A percentile compares a stretch with the other conserved stretches of the same genome.
Evolutionary conservation across 192 early-diverging fungal species (phyloP).

Genomic region (Jimgerdemannia lactiflua): DNA sequence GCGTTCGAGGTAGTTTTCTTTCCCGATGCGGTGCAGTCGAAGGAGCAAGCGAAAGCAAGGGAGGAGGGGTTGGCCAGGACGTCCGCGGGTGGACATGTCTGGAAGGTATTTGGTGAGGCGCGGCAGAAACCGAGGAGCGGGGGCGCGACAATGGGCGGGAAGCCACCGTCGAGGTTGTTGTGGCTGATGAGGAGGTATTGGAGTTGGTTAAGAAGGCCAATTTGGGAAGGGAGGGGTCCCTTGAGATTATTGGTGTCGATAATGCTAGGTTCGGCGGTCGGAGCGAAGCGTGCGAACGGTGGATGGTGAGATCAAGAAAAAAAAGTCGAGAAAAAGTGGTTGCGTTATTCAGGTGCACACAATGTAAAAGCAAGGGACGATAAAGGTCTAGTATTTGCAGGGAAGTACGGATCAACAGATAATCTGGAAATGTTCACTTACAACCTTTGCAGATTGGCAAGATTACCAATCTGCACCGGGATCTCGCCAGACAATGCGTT

Average conservation of each 20-base stretch:
- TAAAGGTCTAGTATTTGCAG: not conserved
- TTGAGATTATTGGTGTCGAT: slow-evolving; percentile 19
- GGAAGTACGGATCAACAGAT: not conserved
- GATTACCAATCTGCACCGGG: slow-evolving; percentile 14
- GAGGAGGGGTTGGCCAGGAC: slow-evolving; percentile 12
- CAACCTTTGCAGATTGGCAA: slow-evolving; percentile 20
- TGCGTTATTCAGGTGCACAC: too few species aligned
- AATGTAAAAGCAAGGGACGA: not conserved
- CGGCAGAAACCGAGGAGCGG: slow-evolving; percentile 14
- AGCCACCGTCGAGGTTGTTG: slow-evolving; percentile 22
- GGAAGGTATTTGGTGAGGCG: slow-evolving; percentile 23
- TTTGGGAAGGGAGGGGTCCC: slow-evolving; percentile 17
- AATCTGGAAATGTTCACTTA: slow-evolving; percentile 12
- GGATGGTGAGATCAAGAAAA: not conserved
- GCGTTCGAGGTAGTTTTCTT: too few species aligned
- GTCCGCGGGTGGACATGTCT: slow-evolving; percentile 14
- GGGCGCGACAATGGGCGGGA: slow-evolving; percentile 25
- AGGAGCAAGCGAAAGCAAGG: slow-evolving; percentile 26
- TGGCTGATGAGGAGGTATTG: slow-evolving; percentile 20
- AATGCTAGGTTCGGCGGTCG: slow-evolving; percentile 2
- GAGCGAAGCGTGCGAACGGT: not conserved
- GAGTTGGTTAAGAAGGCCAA: slow-evolving; percentile 10
- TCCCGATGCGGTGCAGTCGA: slow-evolving; percentile 11
- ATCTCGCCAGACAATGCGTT: slow-evolving; percentile 25
- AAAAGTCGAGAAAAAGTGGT: too few species aligned